A percentile compares a stretch with the other conserved stretches of the same genome.
Evolutionary conservation across 2,329 filamentous ascomycete species (phyloP).

Genomic region (Hymenoscyphus fructigenus): DNA sequence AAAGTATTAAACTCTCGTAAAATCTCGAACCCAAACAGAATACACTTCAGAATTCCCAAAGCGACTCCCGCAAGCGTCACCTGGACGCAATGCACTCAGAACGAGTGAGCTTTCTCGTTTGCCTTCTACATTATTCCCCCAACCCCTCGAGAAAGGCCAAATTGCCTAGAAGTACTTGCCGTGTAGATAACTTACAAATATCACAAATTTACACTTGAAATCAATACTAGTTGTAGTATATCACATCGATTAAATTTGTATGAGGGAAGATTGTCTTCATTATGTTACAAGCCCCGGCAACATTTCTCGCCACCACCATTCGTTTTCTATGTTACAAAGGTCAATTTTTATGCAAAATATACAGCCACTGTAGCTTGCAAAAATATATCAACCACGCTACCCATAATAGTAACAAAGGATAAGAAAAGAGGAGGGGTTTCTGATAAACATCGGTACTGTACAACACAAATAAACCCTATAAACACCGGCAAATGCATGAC

Average conservation of each 20-base stretch:
- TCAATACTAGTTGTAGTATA: too few relatives aligned
- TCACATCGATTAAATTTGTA: not conserved
- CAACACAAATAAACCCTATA: not conserved
- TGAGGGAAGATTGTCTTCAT: constrained; percentile 8
- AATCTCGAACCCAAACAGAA: too few relatives aligned
- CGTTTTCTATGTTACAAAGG: constrained; percentile 6
- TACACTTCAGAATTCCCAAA: too few relatives aligned
- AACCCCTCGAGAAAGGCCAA: too few relatives aligned
- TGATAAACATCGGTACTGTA: not conserved
- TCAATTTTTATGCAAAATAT: not conserved
- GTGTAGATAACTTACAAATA: too few relatives aligned
- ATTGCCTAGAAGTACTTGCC: too few relatives aligned
- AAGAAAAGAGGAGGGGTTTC: not conserved
- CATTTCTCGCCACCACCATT: not conserved
- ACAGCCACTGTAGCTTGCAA: not conserved
- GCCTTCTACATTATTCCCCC: too few relatives aligned
- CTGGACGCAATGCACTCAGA: too few relatives aligned
- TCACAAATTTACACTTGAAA: too few relatives aligned
- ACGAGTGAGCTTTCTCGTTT: too few relatives aligned
- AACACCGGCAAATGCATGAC: constrained; percentile 2
- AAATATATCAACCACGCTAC: not conserved
- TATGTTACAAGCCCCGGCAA: constrained; percentile 1
- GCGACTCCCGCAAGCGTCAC: too few relatives aligned
- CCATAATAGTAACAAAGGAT: not conserved
- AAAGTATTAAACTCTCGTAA: too few relatives aligned